These are phyloP conservation scores for Sarcocystis neurona DNA, from an alignment of 169 alveolate genomes.

Conservation along the genomic window DNA sequence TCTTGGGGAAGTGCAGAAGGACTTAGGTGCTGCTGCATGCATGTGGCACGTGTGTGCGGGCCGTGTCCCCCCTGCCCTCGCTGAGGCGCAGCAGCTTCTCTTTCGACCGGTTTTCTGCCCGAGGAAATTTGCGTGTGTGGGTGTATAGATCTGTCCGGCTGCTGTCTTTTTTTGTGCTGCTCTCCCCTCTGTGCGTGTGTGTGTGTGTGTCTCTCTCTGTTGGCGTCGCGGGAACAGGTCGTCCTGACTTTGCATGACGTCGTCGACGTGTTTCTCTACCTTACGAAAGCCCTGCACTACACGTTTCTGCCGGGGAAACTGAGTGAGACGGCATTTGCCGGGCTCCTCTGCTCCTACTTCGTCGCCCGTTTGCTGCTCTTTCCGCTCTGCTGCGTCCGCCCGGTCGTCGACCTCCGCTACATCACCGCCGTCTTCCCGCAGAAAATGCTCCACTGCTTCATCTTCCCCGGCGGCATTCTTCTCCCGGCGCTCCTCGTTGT, in stretches of 20 bases:
- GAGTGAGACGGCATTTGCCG: slow-evolving; percentile 34
- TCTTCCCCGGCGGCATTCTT: slow-evolving; percentile 58
- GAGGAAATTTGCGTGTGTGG: too few relatives aligned
- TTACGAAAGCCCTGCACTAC: slow-evolving; percentile 45
- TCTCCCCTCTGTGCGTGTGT: background rate
- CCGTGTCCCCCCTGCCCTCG: too few relatives aligned
- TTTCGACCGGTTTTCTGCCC: too few relatives aligned
- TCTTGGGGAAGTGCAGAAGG: too few relatives aligned
- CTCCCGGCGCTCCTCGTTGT: slow-evolving; percentile 47
- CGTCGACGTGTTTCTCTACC: slow-evolving; percentile 62
- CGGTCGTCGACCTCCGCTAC: slow-evolving; percentile 33
- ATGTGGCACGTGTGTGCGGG: too few relatives aligned
- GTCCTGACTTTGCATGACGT: slow-evolving; percentile 62
- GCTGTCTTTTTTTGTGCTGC: background rate
- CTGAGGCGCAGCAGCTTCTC: too few relatives aligned
- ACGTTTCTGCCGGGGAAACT: background rate
- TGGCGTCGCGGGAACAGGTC: slow-evolving; percentile 42
- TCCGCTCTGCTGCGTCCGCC: slow-evolving; percentile 65
- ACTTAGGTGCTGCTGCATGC: too few relatives aligned
- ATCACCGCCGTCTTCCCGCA: slow-evolving; percentile 8
- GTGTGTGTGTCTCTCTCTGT: too few relatives aligned
- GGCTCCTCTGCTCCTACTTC: slow-evolving; percentile 33
- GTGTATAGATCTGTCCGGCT: too few relatives aligned
- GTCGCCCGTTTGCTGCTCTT: slow-evolving; percentile 54
- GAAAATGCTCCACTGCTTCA: slow-evolving; percentile 14